Evolutionary conservation across 1,284 basidiomycete species (phyloP).

Genomic region (Gymnopus androsaceus): DNA sequence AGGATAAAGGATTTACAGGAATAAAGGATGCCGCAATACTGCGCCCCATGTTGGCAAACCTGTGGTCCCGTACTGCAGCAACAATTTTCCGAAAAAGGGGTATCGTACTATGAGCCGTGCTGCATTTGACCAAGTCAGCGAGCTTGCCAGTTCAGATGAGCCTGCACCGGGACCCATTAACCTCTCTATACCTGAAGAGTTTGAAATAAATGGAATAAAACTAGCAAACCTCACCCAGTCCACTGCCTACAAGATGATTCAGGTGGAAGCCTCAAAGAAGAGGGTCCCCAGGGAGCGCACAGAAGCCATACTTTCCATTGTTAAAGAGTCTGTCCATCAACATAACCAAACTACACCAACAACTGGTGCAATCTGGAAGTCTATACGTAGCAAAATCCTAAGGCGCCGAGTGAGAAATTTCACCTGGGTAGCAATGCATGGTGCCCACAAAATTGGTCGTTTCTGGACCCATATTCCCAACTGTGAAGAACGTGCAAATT

Average conservation of each 20-base stretch:
- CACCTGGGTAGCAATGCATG: conserved; percentile 29
- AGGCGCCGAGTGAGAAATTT: conserved; percentile 21
- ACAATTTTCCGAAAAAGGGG: background rate
- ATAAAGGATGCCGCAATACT: background rate
- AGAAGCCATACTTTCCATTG: background rate
- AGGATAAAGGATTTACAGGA: background rate
- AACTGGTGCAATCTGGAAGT: conserved; percentile 14
- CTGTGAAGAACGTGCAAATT: conserved; percentile 19
- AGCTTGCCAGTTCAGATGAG: too few species aligned
- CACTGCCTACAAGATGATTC: background rate
- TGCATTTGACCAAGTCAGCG: too few species aligned
- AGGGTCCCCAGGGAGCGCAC: background rate
- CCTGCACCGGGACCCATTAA: too few species aligned
- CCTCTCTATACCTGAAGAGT: background rate
- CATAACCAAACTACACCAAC: conserved; percentile 8
- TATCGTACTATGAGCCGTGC: background rate
- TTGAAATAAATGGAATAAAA: background rate
- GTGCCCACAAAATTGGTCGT: conserved; percentile 23
- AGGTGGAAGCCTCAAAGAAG: too few species aligned
- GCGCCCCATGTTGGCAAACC: background rate
- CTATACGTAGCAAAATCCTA: conserved; percentile 19
- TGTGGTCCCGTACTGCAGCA: background rate
- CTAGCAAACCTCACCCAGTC: background rate
- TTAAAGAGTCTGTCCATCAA: background rate
- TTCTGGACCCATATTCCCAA: conserved; percentile 24